Evolutionary conservation across 169 alveolate species (phyloP).

Genomic region (Miamiensis avidus): DNA sequence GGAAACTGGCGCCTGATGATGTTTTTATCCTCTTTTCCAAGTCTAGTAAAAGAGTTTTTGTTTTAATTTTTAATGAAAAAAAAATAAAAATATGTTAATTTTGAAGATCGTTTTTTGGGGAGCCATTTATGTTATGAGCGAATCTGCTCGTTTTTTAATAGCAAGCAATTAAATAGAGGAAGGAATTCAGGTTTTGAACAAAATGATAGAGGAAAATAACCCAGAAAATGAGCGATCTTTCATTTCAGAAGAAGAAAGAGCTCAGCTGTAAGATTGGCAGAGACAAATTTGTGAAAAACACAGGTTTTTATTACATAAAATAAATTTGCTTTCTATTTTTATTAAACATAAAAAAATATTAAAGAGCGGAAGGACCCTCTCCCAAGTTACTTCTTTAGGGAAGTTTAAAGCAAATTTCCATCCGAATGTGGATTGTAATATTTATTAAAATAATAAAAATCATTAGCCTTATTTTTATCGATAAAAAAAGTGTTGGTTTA

Average conservation of each 20-base stretch:
- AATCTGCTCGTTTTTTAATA: background rate
- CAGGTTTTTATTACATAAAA: background rate
- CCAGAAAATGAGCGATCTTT: background rate
- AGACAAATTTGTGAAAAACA: background rate
- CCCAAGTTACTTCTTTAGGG: background rate
- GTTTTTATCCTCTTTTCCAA: slow-evolving; percentile 8
- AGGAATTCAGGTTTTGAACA: background rate
- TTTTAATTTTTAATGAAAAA: no score
- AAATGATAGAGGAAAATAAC: background rate
- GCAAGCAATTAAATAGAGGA: background rate
- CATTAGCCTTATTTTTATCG: background rate
- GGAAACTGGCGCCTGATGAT: slow-evolving; percentile 32
- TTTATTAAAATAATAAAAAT: no score
- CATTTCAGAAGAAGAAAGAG: background rate
- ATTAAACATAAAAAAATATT: no score
- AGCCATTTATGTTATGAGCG: background rate
- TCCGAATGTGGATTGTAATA: slow-evolving; percentile 17
- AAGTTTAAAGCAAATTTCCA: slow-evolving; percentile 3
- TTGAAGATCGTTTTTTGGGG: background rate
- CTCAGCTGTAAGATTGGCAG: background rate
- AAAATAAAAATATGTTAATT: no score
- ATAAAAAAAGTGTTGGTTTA: slow-evolving; percentile 3
- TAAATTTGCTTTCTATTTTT: no score
- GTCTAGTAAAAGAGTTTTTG: background rate
- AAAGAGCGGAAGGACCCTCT: background rate